Base-by-base conservation (phyloP, 805 yeast species). In the Candida glaebosa region DNA sequence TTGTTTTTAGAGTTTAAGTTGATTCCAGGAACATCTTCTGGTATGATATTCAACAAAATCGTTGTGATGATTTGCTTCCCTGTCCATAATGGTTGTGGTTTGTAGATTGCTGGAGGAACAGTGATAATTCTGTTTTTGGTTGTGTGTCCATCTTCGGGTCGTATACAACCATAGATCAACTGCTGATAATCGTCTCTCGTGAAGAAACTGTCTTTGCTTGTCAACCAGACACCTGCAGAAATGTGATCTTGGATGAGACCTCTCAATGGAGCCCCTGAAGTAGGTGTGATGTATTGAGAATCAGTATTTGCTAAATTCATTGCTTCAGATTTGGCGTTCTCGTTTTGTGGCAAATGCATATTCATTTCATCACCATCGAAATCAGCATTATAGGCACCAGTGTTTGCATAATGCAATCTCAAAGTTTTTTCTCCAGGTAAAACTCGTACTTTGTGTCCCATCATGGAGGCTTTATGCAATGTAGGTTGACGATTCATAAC, bases 321-420 rank as follows among this genome's bases (percentile, higher is more conserved):
- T 2, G 99, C 98, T 69, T 93, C 99, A 17, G 98, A 91, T 60
- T 90, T 82, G 7, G 98, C 99, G 53, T 87, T 87, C 69, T 91
- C 97, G 65, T 87, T 89, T 71, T 91, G 99, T 19, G 99, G 99
- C 75, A 91, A 91, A 70, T 91, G 99, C 96, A 91, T 85, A 64
- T 91, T 91, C 99, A 91, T 91, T 73, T 91, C 99, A 68, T 91
- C 99, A 75, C 99, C 99, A 69, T 91, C 99, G 57, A 93, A 91
- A 78, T 91, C 99, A 31, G 98, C 98, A 64, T 91, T 91, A 69
- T 91, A 93, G 34, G 99, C 97, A 69, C 97, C 97, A 34, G 99
- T 93, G 67, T 93, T 93, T 56, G 99, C 99, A 66, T 93, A 93
- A 65, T 93, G 99, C 65, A 93, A 73, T 60, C 99, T 81, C 55